Conservation (phyloP, 75 land plant species). For the Cryptomeria japonica region DNA sequence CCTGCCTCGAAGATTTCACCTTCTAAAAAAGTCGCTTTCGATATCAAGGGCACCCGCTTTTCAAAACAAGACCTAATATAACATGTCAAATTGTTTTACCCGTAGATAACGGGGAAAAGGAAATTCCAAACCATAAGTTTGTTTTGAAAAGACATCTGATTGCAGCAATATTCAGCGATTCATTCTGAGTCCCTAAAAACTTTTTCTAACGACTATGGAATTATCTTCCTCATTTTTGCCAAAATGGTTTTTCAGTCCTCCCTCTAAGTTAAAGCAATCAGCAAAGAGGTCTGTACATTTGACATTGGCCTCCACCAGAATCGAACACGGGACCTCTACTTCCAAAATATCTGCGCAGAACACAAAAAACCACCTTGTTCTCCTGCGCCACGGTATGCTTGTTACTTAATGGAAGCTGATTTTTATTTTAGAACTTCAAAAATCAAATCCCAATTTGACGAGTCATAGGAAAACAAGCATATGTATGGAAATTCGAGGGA, state of each 20-base stretch:
- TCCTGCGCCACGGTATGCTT: constrained; percentile 44
- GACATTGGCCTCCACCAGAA: neutral
- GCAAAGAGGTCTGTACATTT: neutral
- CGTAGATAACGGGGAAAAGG: too few relatives aligned
- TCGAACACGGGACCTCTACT: neutral
- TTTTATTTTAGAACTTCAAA: neutral
- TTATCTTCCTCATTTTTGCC: neutral
- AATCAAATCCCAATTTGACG: neutral
- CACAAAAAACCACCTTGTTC: constrained; percentile 35
- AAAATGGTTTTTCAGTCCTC: neutral
- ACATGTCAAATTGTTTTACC: neutral
- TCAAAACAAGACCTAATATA: neutral
- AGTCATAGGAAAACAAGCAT: neutral
- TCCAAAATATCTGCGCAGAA: neutral
- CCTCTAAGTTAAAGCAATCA: neutral
- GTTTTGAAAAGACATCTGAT: neutral
- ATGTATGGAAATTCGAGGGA: neutral
- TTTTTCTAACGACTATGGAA: neutral
- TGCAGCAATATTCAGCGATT: neutral
- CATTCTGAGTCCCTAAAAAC: neutral
- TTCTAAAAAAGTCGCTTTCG: too few relatives aligned
- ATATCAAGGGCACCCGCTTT: too few relatives aligned
- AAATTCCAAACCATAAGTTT: too few relatives aligned
- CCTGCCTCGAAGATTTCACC: too few relatives aligned
- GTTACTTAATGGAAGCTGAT: neutral